Evolutionary conservation across 768 basidiomycete species (phyloP), one percentile per base, ranked within the genome.

Genomic region (Gelatoporia subvermispora): DNA sequence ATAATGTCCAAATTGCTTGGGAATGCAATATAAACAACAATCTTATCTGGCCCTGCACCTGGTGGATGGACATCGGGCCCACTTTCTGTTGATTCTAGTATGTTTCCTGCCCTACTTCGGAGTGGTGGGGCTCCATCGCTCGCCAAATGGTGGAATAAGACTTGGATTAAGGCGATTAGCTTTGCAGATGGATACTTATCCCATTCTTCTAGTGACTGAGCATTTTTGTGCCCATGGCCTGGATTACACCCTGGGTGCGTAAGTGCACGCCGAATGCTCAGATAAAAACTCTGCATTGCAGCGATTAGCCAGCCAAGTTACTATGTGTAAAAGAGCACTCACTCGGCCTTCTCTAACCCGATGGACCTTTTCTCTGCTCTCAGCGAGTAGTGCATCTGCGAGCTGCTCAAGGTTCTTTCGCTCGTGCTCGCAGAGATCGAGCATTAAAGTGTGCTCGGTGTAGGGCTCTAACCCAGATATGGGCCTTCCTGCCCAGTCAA

Each of bases 21-120:
- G 17, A 60, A 60, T 0, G 53, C 50, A 0, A 45, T 39, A 22
- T 49, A 60, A 0, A 60, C 34, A 7, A 60, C 24, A n/a, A 60
- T 53, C 0, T 43, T 41, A 31, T 60, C 58, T 7, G 44, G 18
- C 20, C 11, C 8, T 11, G 20, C 42, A 10, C 22, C 42, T 15
- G 42, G 39, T 8, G 9, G 9, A 18, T 18, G 39, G 9, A 11
- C 39, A 18, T 10, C 39, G 18, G 39, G 8, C 39, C 20, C 13
- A 8, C 20, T 20, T 18, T 10, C 9, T 8, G 11, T 40, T 9
- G 18, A 8, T 20, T 13, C 39, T 18, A 40, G 39, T 18, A 10
- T 18, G 39, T 40, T 40, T 9, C 9, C 9, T 8, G 11, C 39
- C 39, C 20, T 11, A 18, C 11, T 20, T 40, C 20, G 10, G 9